Evolutionary conservation across 2,329 filamentous ascomycete species (phyloP).

Genomic region (Cyphellophora europaea): DNA sequence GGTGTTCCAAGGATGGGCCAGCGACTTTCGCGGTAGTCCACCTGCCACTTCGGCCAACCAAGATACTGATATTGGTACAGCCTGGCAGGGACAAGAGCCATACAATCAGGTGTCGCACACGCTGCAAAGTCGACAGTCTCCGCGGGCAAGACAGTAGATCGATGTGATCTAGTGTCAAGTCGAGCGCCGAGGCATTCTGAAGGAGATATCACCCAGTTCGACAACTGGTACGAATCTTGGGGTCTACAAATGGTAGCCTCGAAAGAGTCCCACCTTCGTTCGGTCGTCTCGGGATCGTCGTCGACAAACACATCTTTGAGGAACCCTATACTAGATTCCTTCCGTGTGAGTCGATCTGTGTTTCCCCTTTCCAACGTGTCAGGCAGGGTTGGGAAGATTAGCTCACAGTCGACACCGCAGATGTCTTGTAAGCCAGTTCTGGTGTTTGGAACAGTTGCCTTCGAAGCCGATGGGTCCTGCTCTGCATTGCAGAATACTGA

Average conservation of each 20-base stretch:
- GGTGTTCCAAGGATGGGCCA: not conserved
- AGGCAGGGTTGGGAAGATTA: no score
- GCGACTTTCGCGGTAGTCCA: not conserved
- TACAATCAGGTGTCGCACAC: not conserved
- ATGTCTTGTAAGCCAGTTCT: not conserved
- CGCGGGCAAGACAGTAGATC: not conserved
- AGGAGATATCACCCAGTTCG: not conserved
- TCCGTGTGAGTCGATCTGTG: not conserved
- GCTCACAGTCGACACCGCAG: not conserved
- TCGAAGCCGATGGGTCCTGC: no score
- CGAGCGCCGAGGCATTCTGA: not conserved
- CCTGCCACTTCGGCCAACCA: not conserved
- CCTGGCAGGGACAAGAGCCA: slow-evolving; percentile 3
- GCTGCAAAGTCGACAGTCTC: slow-evolving; percentile 1
- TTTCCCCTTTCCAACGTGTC: not conserved
- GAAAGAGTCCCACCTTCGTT: slow-evolving; percentile 1
- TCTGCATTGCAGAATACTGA: no score
- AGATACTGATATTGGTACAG: not conserved
- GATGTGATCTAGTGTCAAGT: not conserved
- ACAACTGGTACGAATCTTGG: not conserved
- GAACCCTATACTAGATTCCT: not conserved
- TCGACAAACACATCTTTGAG: not conserved
- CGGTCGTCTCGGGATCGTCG: slow-evolving; percentile 1
- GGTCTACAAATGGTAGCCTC: not conserved
- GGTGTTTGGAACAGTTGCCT: not conserved